A percentile compares a stretch with the other conserved stretches of the same genome.
Evolutionary conservation across 371 early-diverging fungal genomes (phyloP).

Genomic region (Rhizoclosmatium hyalinum): DNA sequence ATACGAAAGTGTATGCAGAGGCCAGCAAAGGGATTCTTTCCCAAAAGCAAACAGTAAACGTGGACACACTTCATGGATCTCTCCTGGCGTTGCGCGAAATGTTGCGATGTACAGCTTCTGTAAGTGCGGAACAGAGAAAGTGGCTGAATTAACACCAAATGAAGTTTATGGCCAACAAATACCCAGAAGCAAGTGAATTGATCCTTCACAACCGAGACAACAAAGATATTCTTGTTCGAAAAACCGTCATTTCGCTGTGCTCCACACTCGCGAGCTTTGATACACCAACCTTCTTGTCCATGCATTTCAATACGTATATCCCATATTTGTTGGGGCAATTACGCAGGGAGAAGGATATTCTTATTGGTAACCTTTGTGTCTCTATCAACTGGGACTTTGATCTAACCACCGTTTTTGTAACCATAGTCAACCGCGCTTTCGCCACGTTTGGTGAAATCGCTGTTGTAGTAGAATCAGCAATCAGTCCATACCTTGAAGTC

Average conservation of each 20-base stretch:
- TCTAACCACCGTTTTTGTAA: slow-evolving; percentile 80
- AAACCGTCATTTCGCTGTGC: slow-evolving; percentile 83
- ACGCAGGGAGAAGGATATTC: slow-evolving; percentile 80
- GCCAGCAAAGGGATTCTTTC: slow-evolving; percentile 75
- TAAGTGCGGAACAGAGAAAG: too few relatives aligned
- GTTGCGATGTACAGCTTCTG: slow-evolving; percentile 69
- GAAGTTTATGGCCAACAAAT: slow-evolving; percentile 85
- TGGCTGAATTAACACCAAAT: neutral
- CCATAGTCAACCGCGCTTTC: slow-evolving; percentile 71
- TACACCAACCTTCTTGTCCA: slow-evolving; percentile 75
- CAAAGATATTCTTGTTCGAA: slow-evolving; percentile 80
- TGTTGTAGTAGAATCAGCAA: slow-evolving; percentile 81
- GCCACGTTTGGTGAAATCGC: slow-evolving; percentile 88
- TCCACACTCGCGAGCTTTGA: slow-evolving; percentile 86
- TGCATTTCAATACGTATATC: slow-evolving; percentile 79
- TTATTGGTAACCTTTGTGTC: slow-evolving; percentile 67
- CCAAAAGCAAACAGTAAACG: slow-evolving; percentile 62
- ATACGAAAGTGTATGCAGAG: slow-evolving; percentile 82
- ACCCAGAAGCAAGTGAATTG: slow-evolving; percentile 78
- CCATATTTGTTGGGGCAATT: slow-evolving; percentile 76
- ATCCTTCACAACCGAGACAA: slow-evolving; percentile 83
- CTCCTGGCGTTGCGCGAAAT: slow-evolving; percentile 86
- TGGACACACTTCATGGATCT: slow-evolving; percentile 88
- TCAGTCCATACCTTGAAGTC: slow-evolving; percentile 83
- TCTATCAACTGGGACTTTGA: slow-evolving; percentile 65